Conservation (phyloP, 306 rosid species). For the Quercus suber region DNA sequence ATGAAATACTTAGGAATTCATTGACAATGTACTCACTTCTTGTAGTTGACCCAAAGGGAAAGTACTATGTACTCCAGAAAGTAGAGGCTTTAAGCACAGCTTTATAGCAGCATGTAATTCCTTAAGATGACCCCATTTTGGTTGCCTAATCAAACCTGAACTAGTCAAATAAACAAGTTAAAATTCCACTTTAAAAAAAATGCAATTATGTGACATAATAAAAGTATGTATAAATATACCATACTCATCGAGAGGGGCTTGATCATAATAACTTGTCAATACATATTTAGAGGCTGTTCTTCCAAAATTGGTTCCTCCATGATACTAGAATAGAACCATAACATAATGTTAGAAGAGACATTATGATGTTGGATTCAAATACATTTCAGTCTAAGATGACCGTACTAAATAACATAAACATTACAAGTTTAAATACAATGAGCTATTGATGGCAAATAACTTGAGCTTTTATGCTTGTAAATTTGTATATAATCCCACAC, state of each 20-base stretch:
- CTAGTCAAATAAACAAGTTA: not conserved
- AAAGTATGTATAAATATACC: constrained; percentile 12
- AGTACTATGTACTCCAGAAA: not conserved
- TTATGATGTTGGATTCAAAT: not conserved
- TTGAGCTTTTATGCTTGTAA: not conserved
- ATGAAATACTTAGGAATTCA: not conserved
- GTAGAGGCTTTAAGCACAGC: constrained; percentile 19
- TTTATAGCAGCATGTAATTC: constrained; percentile 42
- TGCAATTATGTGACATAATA: not conserved
- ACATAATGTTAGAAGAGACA: not conserved
- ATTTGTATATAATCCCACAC: not conserved
- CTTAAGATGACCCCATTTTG: constrained; percentile 47
- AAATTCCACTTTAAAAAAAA: not conserved
- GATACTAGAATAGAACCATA: constrained; percentile 26
- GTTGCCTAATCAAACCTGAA: constrained; percentile 37
- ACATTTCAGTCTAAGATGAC: not conserved
- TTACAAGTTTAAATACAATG: too few relatives aligned
- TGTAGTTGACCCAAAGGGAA: not conserved
- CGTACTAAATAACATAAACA: too few relatives aligned
- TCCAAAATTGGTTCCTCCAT: constrained; percentile 45
- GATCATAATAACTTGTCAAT: constrained; percentile 32
- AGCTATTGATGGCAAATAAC: too few relatives aligned
- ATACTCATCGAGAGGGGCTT: constrained; percentile 39
- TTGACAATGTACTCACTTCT: not conserved
- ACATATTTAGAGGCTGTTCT: constrained; percentile 30